These are phyloP conservation scores for Pythium chondricola DNA, from an alignment of 352 stramenopile species.

Conservation along the genomic window DNA sequence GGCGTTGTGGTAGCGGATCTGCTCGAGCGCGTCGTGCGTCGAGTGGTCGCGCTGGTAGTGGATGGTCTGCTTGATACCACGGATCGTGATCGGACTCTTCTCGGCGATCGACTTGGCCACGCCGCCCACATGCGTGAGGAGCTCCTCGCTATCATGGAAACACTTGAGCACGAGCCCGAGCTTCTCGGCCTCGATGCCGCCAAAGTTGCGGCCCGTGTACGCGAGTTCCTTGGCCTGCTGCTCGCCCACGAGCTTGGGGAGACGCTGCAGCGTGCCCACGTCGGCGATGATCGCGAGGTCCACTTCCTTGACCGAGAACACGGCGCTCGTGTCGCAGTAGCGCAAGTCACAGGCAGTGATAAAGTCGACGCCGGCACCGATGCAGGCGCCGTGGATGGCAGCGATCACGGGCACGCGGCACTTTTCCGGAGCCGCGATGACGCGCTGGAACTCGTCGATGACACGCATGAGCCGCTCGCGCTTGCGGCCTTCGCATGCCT, in stretches of 20 bases:
- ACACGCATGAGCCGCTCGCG: conserved; percentile 73
- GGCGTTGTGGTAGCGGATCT: conserved; percentile 83
- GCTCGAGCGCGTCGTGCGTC: conserved; percentile 63
- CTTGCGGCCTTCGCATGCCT: conserved; percentile 74
- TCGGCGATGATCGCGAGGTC: conserved; percentile 87
- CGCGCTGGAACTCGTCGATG: conserved; percentile 77
- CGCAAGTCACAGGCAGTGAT: conserved; percentile 84
- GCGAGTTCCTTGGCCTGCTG: conserved; percentile 80
- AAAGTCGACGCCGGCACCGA: conserved; percentile 84
- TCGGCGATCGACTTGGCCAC: conserved; percentile 62
- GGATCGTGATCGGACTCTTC: conserved; percentile 84
- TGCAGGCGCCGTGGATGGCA: conserved; percentile 72
- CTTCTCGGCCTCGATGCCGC: conserved; percentile 62
- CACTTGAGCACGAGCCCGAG: conserved; percentile 75
- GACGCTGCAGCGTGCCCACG: conserved; percentile 81
- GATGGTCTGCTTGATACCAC: conserved; percentile 85
- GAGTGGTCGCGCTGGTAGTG: conserved; percentile 85
- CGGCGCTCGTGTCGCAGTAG: conserved; percentile 73
- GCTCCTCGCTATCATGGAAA: conserved; percentile 48
- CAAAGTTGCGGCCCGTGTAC: conserved; percentile 80
- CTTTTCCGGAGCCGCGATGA: conserved; percentile 78
- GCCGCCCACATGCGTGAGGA: conserved; percentile 44
- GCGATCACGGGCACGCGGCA: conserved; percentile 85
- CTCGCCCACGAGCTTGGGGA: conserved; percentile 82
- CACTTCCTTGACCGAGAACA: conserved; percentile 86